Evolutionary conservation across 2,329 filamentous ascomycete species (phyloP), one percentile per base, ranked within the genome.

Genomic region (Ceratocystis lukuohia): DNA sequence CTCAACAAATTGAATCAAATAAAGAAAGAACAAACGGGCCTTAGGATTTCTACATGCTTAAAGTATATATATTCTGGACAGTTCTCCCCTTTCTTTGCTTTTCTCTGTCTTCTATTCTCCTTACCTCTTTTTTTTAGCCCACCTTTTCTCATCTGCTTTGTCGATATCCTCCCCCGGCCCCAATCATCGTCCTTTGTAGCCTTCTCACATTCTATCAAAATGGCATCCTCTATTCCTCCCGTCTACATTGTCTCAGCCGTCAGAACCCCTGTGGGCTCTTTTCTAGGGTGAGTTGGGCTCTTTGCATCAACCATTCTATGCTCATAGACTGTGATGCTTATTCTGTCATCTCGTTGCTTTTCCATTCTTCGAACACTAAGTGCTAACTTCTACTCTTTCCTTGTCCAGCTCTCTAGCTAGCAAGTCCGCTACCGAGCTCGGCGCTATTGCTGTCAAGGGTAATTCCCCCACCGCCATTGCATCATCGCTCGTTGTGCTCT

Each of bases 211-310:
- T 33, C 56, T 50, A 30, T 50, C 48, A 65, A 66, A 67, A 66
- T 66, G 64, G 46, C 67, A 53, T 65, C 78, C 84, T 72, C 68
- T 71, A 84, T 92, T 70, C 88, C 91, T 71, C 83, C 91, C 68
- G 93, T 99, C 71, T 99, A 99, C 80, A 96, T 99, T 74, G 91
- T 96, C 74, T 94, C 94, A 68, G 88, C 87, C 70, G 89, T 86
- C 73, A 86, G 92, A 78, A 99, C 94, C 70, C 94, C 94, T 65
- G 83, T 96, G 70, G 94, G 94, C 73, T 92, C 89, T 71, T 99
- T 99, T 79, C 84, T 96, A 74, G 94, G 94, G 91, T 96, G 78
- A 69, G 76, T 44, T 33, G 3, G n/a, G 10, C 66, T 44, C 61
- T 61, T 44, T 68, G 17, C 48, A 22, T 12, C 48, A 15, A 3